Base-by-base conservation (phyloP, 805 yeast genomes). In the Jamesozyma lodderae region DNA sequence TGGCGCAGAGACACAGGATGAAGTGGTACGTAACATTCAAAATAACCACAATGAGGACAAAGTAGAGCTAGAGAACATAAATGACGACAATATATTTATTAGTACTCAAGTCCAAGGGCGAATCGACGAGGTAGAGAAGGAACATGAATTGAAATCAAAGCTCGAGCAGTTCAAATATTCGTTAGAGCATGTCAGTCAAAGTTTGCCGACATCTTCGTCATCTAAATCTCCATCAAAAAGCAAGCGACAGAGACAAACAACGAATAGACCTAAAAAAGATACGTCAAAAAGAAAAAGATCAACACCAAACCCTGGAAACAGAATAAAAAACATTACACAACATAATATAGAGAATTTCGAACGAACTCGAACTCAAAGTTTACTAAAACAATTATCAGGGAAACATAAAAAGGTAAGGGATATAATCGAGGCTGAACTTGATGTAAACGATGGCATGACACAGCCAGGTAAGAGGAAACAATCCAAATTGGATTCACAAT, bases 31-130 rank as follows among this genome's bases (percentile, higher is more conserved):
- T n/a, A n/a, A n/a, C n/a, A n/a, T n/a, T 22, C 24, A 22, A 10
- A 22, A 22, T 22, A 22, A 22, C 10, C 9, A 22, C 10, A 10
- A 10, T 22, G 24, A 22, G 10, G 24, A 10, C 10, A 22, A 22
- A 22, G 10, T 22, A 22, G 24, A n/a, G 15, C 29, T 5, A 26
- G 6, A 26, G 29, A 13, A 26, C 29, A 26, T 13, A 11, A 13
- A 11, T n/a, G 29, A n/a, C 7, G 40, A 25, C n/a, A 8, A 11
- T 18, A 40, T 57, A 6, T 49, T 59, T 19, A 42, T 59, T 3
- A 52, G 46, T 24, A 59, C 64, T 4, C 64, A 59, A 35, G 47
- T 59, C 7, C 64, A 59, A 38, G 41, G 62, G 26, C 41, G 49
- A 18, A 31, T 59, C 16, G 62, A 59, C 40, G 60, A 53, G 13